These are phyloP conservation scores for Eucalyptus coolabah DNA, from an alignment of 345 rosid genomes.

Conservation along the genomic window DNA sequence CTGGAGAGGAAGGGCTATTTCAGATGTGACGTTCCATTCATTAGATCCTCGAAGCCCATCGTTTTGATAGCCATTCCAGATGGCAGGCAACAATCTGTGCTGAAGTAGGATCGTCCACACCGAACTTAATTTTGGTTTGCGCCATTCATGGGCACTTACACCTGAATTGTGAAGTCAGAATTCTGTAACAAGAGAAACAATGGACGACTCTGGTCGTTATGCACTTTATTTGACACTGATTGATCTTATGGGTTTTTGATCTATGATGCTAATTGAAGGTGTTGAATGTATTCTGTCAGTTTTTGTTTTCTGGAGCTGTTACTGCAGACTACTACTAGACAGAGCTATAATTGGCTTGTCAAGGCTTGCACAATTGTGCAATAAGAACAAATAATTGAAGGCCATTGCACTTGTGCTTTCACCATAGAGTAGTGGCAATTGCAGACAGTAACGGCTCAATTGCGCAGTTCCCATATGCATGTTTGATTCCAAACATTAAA, in stretches of 20 bases:
- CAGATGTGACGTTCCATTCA: slow-evolving; percentile 74
- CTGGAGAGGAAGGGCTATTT: slow-evolving; percentile 95
- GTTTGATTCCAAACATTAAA: neutral
- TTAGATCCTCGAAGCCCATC: slow-evolving; percentile 54
- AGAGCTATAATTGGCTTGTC: neutral
- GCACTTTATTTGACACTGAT: neutral
- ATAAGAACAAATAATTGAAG: neutral
- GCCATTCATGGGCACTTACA: neutral
- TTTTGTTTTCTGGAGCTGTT: neutral
- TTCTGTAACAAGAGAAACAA: neutral
- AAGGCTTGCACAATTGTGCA: neutral
- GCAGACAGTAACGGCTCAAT: neutral
- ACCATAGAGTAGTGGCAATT: neutral
- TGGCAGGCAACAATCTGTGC: slow-evolving; percentile 39
- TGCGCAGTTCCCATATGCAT: neutral
- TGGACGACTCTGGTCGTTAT: neutral
- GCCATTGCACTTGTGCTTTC: neutral
- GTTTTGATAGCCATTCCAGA: slow-evolving; percentile 81
- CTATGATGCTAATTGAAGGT: neutral
- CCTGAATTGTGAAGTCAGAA: neutral
- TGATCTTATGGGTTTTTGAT: neutral
- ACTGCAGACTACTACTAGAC: neutral
- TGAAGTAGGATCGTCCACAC: slow-evolving; percentile 3
- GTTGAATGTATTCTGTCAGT: neutral
- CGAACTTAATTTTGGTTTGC: neutral